Percentiles rank a stretch among this genome's conserved stretches.
These are phyloP conservation scores for Zanthoxylum bungeanum DNA, from an alignment of 345 rosid species.

Conservation along the genomic window DNA sequence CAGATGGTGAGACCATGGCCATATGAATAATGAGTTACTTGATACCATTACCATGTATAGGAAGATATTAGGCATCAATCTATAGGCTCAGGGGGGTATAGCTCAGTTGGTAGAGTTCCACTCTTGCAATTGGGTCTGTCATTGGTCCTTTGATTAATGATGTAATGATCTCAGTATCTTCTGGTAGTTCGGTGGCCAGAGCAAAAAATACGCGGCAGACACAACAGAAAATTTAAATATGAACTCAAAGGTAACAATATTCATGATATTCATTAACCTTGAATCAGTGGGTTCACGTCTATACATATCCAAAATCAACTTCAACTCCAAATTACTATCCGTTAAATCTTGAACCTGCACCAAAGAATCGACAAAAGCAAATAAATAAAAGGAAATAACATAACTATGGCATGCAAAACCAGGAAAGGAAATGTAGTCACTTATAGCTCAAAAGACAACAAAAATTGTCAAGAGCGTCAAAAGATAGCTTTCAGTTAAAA, in stretches of 20 bases:
- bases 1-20: background rate
- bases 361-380: conserved; percentile 15
- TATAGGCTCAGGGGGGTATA: background rate
- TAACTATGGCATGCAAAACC: background rate
- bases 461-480: background rate
- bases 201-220: background rate
- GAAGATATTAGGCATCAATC: background rate
- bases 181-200: background rate
- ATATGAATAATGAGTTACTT: background rate
- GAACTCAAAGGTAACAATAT: background rate
- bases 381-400: background rate
- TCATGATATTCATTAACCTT: conserved; percentile 43
- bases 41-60: background rate
- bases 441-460: background rate
- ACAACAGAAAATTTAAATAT: background rate
- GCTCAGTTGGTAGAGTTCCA: background rate
- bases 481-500: background rate
- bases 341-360: conserved; percentile 70
- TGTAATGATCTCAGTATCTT: background rate
- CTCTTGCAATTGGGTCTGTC: background rate
- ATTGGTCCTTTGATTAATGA: background rate
- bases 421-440: background rate
- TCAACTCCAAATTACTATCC: conserved; percentile 70
- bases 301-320: conserved; percentile 81
- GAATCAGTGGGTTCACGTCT: conserved; percentile 70